Evolutionary conservation across 2,329 filamentous ascomycete species (phyloP).

Genomic region (Botrytis hyacinthi): DNA sequence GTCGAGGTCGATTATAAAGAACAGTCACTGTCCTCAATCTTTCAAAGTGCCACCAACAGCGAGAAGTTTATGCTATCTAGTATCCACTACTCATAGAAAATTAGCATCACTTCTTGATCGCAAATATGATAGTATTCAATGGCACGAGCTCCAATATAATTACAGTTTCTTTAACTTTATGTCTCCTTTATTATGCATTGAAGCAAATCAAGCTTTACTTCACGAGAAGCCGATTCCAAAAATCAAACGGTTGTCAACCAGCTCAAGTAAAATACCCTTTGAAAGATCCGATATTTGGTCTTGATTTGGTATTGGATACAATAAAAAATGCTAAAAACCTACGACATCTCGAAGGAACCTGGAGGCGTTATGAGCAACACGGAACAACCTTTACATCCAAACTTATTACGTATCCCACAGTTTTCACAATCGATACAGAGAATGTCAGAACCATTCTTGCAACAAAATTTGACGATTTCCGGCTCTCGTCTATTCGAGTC

Average conservation of each 20-base stretch:
- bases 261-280: constrained; percentile 46
- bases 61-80: not conserved
- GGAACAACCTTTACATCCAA: constrained; percentile 12
- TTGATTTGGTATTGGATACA: constrained; percentile 46
- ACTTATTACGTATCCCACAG: constrained; percentile 36
- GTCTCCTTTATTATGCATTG: not conserved
- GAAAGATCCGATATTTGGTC: constrained; percentile 52
- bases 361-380: constrained; percentile 3
- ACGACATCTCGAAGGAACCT: constrained; percentile 2
- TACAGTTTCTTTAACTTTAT: not conserved
- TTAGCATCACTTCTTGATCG: not conserved
- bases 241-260: constrained; percentile 46
- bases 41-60: not conserved
- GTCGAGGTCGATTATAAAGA: not conserved
- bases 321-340: constrained; percentile 41
- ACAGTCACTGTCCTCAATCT: not conserved
- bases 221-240: constrained; percentile 12
- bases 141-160: not conserved
- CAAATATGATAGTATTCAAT: not conserved
- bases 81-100: not conserved
- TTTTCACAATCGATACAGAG: constrained; percentile 50
- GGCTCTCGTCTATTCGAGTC: constrained; percentile 39
- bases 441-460: constrained; percentile 57
- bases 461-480: constrained; percentile 52
- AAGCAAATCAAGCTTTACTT: not conserved